Evolutionary conservation across 2,329 filamentous ascomycete species (phyloP), one percentile per base, ranked within the genome.

Genomic region (Aspergillus awamori): DNA sequence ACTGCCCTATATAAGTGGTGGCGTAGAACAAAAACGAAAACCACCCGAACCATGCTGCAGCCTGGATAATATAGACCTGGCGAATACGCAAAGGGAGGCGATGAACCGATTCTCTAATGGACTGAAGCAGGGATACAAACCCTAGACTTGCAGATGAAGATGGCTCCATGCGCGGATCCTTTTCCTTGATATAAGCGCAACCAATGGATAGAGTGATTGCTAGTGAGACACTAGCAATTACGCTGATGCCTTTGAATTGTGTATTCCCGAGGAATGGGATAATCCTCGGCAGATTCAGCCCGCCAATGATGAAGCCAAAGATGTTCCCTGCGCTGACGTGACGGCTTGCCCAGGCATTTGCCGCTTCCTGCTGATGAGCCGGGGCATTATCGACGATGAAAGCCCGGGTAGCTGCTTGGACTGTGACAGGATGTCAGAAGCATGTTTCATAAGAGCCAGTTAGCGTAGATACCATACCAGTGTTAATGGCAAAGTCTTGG

Each of bases 21-120:
- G 92, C 92, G 80, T 97, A 97, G 79, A 96, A 97, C 4, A 97
- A 83, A 76, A 97, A 92, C 1, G 93, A 93, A 70, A 97, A 97
- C 86, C 93, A 97, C 55, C 92, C 93, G 58, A 97, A 88, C 93
- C 93, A 97, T 5, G 92, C 91, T 63, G 89, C 93, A 68, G 93
- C 87, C 73, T 94, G 90, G 0, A 93, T 89, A 63, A 87, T 80
- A 72, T 93, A 97, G 39, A 97, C 92, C 65, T 86, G 88, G 64
- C 84, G 84, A 65, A 94, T 92, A 75, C 96, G 93, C 0, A 88
- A 87, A 0, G 94, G 93, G 4, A 98, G 82, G 36, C 87, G 86
- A 69, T 84, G 86, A 66, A 97, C 89, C 0, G 92, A 92, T 43
- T 82, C 85, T 73, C 89, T 88, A 4, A 96, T 87, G 68, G 87